Base-by-base conservation (phyloP, 1,284 basidiomycete species). In the Dichomitus squalens region DNA sequence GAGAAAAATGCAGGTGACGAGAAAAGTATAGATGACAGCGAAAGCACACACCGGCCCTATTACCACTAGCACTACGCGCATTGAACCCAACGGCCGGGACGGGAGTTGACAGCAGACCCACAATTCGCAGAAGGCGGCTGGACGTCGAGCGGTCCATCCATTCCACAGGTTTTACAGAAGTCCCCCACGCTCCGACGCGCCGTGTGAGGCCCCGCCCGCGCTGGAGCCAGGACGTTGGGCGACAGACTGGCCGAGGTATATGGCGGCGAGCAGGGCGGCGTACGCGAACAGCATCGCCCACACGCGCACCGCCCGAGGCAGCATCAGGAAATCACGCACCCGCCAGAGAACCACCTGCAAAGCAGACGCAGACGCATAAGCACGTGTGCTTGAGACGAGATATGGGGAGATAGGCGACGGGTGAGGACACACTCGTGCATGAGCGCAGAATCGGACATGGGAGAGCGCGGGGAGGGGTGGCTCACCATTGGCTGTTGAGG, bases 401-500 rank as follows among this genome's bases (percentile, higher is more conserved):
- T 23, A 46, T 29, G 43, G 36, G 39, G 49, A 52, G 53, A 41
- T 43, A 46, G 38, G 39, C 52, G 60, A 57, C 53, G 57, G 55
- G 55, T 51, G 55, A 55, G 44, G 54, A 54, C 53, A 52, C 48
- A 25, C 48, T 23, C 20, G 34, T 25, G n/a, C 18, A 25, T 12
- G 33, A 29, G 20, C 20, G 6, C n/a, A 34, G 46, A 34, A 7
- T 21, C 27, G 56, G 43, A 53, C 25, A 16, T 40, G 49, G 48
- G 50, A 48, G 50, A 51, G 38, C 41, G 33, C 49, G 38, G 35
- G 51, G 52, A 31, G 18, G 49, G 23, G 54, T 23, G 31, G 72
- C 80, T 64, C 77, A 90, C 87, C 88, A 90, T 48, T 84, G 83
- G 54, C 78, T 81, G 57, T 86, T 79, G 35, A 92, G 75, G 69